Evolutionary conservation across 2,329 filamentous ascomycete species (phyloP), one percentile per base, ranked within the genome.

Genomic region (Xylariales sp.): DNA sequence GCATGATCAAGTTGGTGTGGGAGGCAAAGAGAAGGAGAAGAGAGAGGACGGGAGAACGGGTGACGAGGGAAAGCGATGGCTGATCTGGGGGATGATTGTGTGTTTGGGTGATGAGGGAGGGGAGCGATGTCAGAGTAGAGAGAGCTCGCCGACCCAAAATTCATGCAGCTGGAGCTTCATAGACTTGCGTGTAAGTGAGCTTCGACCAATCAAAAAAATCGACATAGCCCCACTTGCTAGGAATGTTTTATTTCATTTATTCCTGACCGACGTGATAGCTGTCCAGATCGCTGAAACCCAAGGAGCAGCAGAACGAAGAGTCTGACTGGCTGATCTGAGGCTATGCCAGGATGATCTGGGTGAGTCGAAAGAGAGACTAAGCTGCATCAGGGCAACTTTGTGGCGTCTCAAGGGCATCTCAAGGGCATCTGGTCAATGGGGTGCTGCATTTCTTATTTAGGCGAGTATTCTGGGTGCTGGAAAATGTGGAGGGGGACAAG

Each of bases 201-300:
- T 46, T 49, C 31, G 56, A 37, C 65, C 65, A 69, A 67, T 69
- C 58, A 67, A 54, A 67, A 68, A 67, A 66, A 54, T 62, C 53
- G 47, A 51, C 37, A 12, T 43, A 27, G 43, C 35, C 22, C 43
- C 48, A 38, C 40, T 35, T 5, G 12, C 45, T 46, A 53, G 54
- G 48, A 46, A 44, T 48, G 52, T 54, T 57, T 52, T 54, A 45
- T 45, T 50, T 39, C 8, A n/a, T n/a, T n/a, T n/a, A n/a, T n/a
- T n/a, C n/a, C n/a, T n/a, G 24, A 27, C 24, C 24, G n/a, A 27
- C 24, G 8, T 27, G 24, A 27, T 8, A n/a, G 24, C 31, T 7
- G 8, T 14, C 37, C 37, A 31, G 24, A 31, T 18, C 24, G 18
- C 24, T n/a, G 14, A 22, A n/a, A 28, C 4, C 10, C 6, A n/a